phyloP scores from a whole-genome alignment of 1,139 yeast species.

The Meyerozyma sp. region DNA sequence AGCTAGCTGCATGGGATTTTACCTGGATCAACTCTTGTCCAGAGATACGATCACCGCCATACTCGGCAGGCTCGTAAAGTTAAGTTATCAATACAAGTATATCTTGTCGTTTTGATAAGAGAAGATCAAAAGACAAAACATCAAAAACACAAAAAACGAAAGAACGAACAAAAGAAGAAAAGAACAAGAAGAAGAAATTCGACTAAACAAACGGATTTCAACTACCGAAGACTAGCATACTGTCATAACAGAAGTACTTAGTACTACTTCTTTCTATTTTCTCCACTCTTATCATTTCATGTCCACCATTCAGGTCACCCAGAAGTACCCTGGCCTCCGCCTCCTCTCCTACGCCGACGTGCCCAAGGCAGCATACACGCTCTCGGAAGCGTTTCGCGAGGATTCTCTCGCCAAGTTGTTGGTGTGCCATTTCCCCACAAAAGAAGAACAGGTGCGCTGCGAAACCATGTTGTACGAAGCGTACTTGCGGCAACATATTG shows the following conservation, averaged over 20 bases:
- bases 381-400: constrained; percentile 44
- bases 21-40: constrained; percentile 2
- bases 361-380: constrained; percentile 50
- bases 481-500: constrained; percentile 51
- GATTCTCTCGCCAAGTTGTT: constrained; percentile 50
- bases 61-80: not conserved
- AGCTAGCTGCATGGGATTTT: constrained; percentile 1
- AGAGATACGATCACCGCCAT: constrained; percentile 1
- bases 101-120: not conserved
- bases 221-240: too few species aligned
- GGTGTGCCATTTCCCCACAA: constrained; percentile 36
- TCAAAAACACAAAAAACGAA: too few species aligned
- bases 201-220: too few species aligned
- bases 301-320: not conserved
- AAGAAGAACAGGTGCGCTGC: constrained; percentile 29
- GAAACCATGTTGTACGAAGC: constrained; percentile 51
- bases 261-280: too few species aligned
- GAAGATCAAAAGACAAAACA: not conserved
- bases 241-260: too few species aligned
- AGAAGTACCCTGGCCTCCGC: not conserved
- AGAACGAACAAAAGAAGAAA: not conserved
- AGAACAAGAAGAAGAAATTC: not conserved
- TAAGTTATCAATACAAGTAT: constrained; percentile 1
- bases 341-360: constrained; percentile 27
- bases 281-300: not conserved